phyloP scores from a whole-genome alignment of 2,329 filamentous ascomycete species.

The Hymenoscyphus occultus region DNA sequence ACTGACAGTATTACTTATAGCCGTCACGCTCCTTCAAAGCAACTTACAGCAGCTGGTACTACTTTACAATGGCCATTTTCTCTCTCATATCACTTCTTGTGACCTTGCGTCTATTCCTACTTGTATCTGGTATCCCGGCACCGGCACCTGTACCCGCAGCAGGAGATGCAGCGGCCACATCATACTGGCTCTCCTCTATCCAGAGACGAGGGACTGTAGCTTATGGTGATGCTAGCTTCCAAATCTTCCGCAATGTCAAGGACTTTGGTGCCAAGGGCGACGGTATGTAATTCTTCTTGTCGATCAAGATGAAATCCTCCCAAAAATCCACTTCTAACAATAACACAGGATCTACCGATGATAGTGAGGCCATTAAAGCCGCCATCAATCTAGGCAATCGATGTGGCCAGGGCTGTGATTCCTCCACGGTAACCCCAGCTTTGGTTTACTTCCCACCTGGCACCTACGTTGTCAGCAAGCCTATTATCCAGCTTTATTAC shows the following conservation, averaged over 20 bases:
- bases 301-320: background rate
- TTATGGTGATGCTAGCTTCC: constrained; percentile 51
- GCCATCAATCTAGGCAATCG: constrained; percentile 76
- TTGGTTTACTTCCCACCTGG: constrained; percentile 89
- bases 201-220: constrained; percentile 35
- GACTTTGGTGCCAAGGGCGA: constrained; percentile 72
- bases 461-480: constrained; percentile 76
- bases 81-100: constrained; percentile 32
- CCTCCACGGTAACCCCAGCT: constrained; percentile 76
- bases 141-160: constrained; percentile 15
- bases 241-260: constrained; percentile 74
- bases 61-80: constrained; percentile 36
- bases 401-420: constrained; percentile 80
- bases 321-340: constrained; percentile 43
- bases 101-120: constrained; percentile 31
- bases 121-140: constrained; percentile 29
- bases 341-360: constrained; percentile 61
- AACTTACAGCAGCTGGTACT: constrained; percentile 36
- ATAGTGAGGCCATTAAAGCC: constrained; percentile 81
- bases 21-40: constrained; percentile 33
- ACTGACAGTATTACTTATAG: constrained; percentile 21
- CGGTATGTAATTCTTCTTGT: constrained; percentile 40
- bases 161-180: constrained; percentile 23
- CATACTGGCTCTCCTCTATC: constrained; percentile 35
- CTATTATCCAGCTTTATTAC: constrained; percentile 86